phyloP scores from a whole-genome alignment of 2,329 filamentous ascomycete genomes.

The Tolypocladium endophyticum region DNA sequence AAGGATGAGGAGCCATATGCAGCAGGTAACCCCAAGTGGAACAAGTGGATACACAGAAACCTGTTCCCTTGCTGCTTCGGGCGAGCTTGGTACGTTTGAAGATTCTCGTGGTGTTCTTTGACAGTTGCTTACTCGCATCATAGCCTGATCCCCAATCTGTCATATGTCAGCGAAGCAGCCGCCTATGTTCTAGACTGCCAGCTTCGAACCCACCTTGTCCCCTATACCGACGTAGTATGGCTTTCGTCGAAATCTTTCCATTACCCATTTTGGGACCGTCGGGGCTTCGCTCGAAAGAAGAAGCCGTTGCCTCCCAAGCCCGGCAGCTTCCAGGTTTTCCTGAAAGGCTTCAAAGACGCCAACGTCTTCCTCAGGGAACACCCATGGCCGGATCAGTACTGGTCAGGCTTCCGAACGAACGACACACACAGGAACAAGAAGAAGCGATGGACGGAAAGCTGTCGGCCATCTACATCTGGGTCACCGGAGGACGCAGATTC shows the following conservation, averaged over 20 bases:
- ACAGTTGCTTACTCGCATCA: neutral
- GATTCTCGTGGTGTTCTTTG: neutral
- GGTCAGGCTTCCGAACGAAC: slow-evolving; percentile 57
- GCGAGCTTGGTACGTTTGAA: slow-evolving; percentile 59
- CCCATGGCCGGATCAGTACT: slow-evolving; percentile 90
- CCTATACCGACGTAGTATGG: slow-evolving; percentile 90
- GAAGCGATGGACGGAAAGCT: slow-evolving; percentile 71
- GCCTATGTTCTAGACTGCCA: slow-evolving; percentile 91
- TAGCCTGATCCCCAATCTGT: slow-evolving; percentile 87
- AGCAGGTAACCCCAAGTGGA: slow-evolving; percentile 96
- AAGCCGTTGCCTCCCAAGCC: slow-evolving; percentile 81
- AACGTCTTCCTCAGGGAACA: slow-evolving; percentile 91
- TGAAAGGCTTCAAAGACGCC: slow-evolving; percentile 94
- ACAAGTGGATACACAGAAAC: slow-evolving; percentile 98
- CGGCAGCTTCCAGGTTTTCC: slow-evolving; percentile 93
- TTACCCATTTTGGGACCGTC: slow-evolving; percentile 94
- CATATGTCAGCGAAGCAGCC: slow-evolving; percentile 94
- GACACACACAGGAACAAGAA: slow-evolving; percentile 58
- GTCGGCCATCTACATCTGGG: slow-evolving; percentile 48
- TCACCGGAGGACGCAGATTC: slow-evolving; percentile 54
- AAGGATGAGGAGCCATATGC: slow-evolving; percentile 99
- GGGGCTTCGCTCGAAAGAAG: slow-evolving; percentile 78
- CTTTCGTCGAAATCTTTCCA: slow-evolving; percentile 95
- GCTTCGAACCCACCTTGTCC: slow-evolving; percentile 82
- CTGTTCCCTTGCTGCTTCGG: slow-evolving; percentile 97